Evolutionary conservation across 2,329 filamentous ascomycete genomes (phyloP).

Genomic region (Microdochium trichocladiopsis): DNA sequence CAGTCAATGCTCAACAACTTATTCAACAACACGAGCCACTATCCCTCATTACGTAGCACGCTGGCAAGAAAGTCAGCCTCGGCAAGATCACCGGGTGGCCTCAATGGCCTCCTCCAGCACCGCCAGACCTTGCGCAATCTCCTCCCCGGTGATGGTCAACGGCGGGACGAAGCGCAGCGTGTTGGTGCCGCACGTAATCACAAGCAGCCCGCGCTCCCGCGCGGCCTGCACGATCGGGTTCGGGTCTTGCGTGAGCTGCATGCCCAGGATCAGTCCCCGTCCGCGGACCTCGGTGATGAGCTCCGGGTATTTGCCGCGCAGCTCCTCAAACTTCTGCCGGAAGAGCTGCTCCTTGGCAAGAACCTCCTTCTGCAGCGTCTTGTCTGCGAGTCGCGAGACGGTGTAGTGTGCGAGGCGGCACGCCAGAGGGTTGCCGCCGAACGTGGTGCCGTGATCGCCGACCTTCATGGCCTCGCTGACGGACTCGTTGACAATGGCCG

Average conservation of each 20-base stretch:
- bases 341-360: slow-evolving; percentile 54
- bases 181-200: slow-evolving; percentile 91
- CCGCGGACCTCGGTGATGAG: slow-evolving; percentile 76
- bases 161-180: slow-evolving; percentile 89
- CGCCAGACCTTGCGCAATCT: slow-evolving; percentile 71
- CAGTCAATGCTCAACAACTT: neutral
- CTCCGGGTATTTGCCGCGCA: slow-evolving; percentile 50
- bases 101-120: slow-evolving; percentile 65
- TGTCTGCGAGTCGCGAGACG: slow-evolving; percentile 66
- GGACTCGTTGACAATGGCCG: slow-evolving; percentile 53
- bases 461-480: slow-evolving; percentile 60
- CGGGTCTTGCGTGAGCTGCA: slow-evolving; percentile 73
- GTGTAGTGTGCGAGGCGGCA: slow-evolving; percentile 82
- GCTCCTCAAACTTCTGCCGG: slow-evolving; percentile 35
- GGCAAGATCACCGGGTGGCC: slow-evolving; percentile 24
- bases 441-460: slow-evolving; percentile 90
- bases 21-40: too few species aligned
- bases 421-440: slow-evolving; percentile 85
- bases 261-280: slow-evolving; percentile 75
- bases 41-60: too few species aligned
- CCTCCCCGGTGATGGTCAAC: slow-evolving; percentile 68
- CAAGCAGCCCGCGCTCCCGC: slow-evolving; percentile 75
- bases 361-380: slow-evolving; percentile 63
- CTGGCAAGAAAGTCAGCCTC: neutral
- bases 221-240: slow-evolving; percentile 74